Evolutionary conservation across 352 stramenopile genomes (phyloP).

Genomic region (Pythium rhizo-oryzae): DNA sequence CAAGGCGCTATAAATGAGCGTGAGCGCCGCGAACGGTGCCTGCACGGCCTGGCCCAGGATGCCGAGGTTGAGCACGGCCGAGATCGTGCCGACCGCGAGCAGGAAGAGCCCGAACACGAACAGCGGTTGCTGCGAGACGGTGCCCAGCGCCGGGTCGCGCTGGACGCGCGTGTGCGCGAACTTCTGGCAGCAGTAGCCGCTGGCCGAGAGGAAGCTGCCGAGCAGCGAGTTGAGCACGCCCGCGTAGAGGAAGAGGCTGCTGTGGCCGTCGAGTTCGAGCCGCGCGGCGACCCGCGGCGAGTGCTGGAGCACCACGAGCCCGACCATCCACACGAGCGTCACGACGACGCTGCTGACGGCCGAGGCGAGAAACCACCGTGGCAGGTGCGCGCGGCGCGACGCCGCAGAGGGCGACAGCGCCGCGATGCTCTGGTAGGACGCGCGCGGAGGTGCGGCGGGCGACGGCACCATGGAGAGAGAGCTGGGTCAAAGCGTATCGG

Average conservation of each 20-base stretch:
- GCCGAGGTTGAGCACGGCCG: conserved; percentile 68
- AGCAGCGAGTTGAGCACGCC: conserved; percentile 77
- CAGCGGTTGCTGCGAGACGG: conserved; percentile 60
- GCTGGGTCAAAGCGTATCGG: no score
- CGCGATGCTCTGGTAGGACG: conserved; percentile 16
- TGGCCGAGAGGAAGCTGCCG: conserved; percentile 75
- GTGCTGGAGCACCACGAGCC: conserved; percentile 48
- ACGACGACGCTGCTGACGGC: conserved; percentile 44
- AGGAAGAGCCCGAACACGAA: conserved; percentile 64
- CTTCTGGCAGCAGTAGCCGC: conserved; percentile 84
- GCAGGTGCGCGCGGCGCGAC: conserved; percentile 29
- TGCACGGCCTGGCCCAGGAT: conserved; percentile 80
- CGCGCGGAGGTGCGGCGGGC: not conserved
- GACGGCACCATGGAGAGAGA: conserved; percentile 1
- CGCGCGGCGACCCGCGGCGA: conserved; percentile 30
- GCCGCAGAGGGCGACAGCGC: not conserved
- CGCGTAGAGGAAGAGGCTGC: conserved; percentile 56
- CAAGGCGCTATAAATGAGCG: conserved; percentile 77
- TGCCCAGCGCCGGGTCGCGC: conserved; percentile 47
- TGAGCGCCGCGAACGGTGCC: conserved; percentile 78
- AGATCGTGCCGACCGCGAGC: conserved; percentile 66
- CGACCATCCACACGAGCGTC: conserved; percentile 51
- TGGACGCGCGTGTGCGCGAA: conserved; percentile 65
- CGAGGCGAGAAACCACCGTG: conserved; percentile 55
- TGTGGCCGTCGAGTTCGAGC: conserved; percentile 22